Conservation (phyloP, 2,329 filamentous ascomycete species). For the Sporothrix humicola region DNA sequence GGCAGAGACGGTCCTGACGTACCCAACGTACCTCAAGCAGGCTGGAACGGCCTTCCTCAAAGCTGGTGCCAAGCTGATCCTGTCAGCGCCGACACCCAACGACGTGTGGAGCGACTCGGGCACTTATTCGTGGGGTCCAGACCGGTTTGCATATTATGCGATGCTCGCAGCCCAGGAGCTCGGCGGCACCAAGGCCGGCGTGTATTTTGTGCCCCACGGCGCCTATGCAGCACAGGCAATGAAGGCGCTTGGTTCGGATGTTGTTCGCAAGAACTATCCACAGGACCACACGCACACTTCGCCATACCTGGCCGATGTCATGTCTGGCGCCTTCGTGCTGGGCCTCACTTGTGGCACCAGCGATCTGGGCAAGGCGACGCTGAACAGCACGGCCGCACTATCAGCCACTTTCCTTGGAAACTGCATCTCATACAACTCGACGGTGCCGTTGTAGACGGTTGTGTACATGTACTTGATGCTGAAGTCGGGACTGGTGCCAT, state of each 20-base stretch:
- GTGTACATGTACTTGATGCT: neutral
- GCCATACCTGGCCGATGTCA: conserved; percentile 59
- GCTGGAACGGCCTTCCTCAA: conserved; percentile 59
- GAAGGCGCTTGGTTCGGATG: conserved; percentile 50
- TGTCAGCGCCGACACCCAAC: conserved; percentile 60
- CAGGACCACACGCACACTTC: conserved; percentile 69
- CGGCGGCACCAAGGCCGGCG: conserved; percentile 48
- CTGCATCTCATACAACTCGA: conserved; percentile 35
- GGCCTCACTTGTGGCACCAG: conserved; percentile 36
- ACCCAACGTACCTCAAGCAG: conserved; percentile 63
- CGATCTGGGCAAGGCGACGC: conserved; percentile 31
- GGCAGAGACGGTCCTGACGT: conserved; percentile 64
- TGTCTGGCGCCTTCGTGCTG: conserved; percentile 59
- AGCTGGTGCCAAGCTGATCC: conserved; percentile 66
- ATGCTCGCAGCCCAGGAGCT: conserved; percentile 46
- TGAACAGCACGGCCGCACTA: conserved; percentile 36
- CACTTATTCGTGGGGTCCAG: conserved; percentile 53
- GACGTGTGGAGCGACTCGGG: conserved; percentile 65
- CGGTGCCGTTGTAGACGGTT: conserved; percentile 27
- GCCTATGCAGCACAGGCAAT: conserved; percentile 60
- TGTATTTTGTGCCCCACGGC: conserved; percentile 62
- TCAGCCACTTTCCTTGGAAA: conserved; percentile 29
- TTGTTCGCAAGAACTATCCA: conserved; percentile 61
- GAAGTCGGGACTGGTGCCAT: neutral
- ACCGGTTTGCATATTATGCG: conserved; percentile 62